These are phyloP conservation scores for Hydrangea macrophylla DNA, from an alignment of 148 eudicot genomes.

Conservation along the genomic window DNA sequence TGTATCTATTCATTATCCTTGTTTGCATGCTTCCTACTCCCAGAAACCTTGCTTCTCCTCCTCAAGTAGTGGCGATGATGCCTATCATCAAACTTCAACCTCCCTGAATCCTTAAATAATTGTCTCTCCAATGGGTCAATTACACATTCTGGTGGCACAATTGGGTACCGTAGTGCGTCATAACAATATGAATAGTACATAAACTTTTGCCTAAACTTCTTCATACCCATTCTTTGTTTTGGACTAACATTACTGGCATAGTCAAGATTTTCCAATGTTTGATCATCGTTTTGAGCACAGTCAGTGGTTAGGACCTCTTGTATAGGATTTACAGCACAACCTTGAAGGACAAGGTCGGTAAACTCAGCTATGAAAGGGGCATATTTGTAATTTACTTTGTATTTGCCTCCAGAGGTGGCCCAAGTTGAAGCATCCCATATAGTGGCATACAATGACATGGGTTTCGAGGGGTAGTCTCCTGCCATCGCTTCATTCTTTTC, in stretches of 20 bases:
- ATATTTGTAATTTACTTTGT: constrained; percentile 51
- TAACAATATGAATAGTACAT: constrained; percentile 56
- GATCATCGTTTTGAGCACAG: constrained; percentile 14
- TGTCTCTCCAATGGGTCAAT: constrained; percentile 30
- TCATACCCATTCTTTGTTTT: constrained; percentile 38
- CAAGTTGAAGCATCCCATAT: constrained; percentile 61
- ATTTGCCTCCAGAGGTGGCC: constrained; percentile 60
- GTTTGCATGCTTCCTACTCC: constrained; percentile 22
- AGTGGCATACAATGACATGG: constrained; percentile 55
- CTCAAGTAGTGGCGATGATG: constrained; percentile 20
- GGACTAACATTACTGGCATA: constrained; percentile 15
- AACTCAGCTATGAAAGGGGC: constrained; percentile 51
- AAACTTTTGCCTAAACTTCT: constrained; percentile 26
- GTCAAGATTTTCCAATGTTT: constrained; percentile 14
- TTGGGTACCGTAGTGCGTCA: constrained; percentile 35
- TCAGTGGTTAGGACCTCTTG: constrained; percentile 22
- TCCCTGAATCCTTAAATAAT: constrained; percentile 41
- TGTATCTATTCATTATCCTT: constrained; percentile 22
- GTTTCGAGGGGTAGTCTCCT: constrained; percentile 52
- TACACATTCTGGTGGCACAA: constrained; percentile 45
- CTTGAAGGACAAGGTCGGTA: constrained; percentile 40
- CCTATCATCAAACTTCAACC: constrained; percentile 23
- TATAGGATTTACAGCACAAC: constrained; percentile 33
- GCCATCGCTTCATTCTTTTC: constrained; percentile 40
- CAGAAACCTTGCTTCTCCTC: constrained; percentile 23